phyloP scores from a whole-genome alignment of 768 basidiomycete species.

The Boletales sp. region DNA sequence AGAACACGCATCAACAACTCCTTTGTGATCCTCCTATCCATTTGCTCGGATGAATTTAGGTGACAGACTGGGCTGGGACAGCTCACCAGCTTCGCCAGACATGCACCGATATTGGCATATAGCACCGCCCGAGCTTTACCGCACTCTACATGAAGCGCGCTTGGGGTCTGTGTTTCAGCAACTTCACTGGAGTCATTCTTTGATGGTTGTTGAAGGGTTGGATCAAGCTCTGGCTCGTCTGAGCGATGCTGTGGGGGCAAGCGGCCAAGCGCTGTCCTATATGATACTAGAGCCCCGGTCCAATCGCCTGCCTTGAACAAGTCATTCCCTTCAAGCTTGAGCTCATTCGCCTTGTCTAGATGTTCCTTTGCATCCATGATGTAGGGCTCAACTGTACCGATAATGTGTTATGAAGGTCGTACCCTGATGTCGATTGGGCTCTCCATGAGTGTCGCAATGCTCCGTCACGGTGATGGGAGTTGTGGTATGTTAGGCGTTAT shows the following conservation, averaged over 20 bases:
- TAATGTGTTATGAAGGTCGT: background rate
- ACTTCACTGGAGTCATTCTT: constrained; percentile 6
- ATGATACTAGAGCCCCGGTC: constrained; percentile 67
- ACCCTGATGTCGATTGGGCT: background rate
- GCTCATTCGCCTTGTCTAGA: constrained; percentile 50
- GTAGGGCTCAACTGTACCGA: background rate
- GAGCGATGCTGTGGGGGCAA: constrained; percentile 50
- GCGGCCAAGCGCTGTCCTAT: constrained; percentile 62
- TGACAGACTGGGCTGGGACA: background rate
- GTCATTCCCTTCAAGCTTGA: constrained; percentile 76
- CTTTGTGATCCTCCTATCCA: constrained; percentile 68
- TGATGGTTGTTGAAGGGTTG: constrained; percentile 18
- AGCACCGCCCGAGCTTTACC: constrained; percentile 65
- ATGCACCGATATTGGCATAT: constrained; percentile 88
- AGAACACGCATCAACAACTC: constrained; percentile 77
- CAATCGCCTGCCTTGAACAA: constrained; percentile 63
- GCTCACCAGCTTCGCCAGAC: constrained; percentile 73
- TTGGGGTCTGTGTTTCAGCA: constrained; percentile 17
- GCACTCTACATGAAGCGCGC: constrained; percentile 43
- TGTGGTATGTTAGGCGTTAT: too few species aligned
- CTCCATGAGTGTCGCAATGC: background rate
- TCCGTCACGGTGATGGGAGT: too few species aligned
- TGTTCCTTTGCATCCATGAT: constrained; percentile 33
- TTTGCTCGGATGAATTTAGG: constrained; percentile 1
- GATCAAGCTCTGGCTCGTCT: constrained; percentile 14